Evolutionary conservation across 345 rosid genomes (phyloP).

Genomic region (Aegle marmelos): DNA sequence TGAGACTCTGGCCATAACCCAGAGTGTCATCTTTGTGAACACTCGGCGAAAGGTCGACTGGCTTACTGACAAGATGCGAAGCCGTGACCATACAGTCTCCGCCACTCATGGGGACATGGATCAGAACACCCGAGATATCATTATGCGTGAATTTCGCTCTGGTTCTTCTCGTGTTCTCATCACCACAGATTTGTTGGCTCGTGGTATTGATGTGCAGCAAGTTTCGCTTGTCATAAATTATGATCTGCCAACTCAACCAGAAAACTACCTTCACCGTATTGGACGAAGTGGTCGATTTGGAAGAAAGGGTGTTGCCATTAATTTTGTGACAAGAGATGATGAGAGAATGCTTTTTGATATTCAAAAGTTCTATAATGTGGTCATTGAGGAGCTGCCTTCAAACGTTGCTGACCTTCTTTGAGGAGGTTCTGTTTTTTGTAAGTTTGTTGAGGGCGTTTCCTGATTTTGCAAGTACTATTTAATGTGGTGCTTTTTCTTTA

Average conservation of each 20-base stretch:
- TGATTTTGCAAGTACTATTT: conserved; percentile 31
- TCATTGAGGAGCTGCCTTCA: conserved; percentile 57
- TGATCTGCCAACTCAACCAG: conserved; percentile 87
- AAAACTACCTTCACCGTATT: conserved; percentile 82
- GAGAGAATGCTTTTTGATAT: conserved; percentile 70
- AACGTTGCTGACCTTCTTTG: conserved; percentile 70
- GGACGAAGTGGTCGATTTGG: conserved; percentile 89
- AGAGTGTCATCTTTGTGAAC: conserved; percentile 87
- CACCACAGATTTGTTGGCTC: conserved; percentile 79
- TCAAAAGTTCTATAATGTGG: conserved; percentile 67
- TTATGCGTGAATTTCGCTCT: conserved; percentile 82
- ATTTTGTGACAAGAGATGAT: conserved; percentile 62
- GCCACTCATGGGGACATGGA: conserved; percentile 97
- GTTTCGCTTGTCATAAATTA: conserved; percentile 85
- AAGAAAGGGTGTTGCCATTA: conserved; percentile 84
- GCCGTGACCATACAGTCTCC: conserved; percentile 87
- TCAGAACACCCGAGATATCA: conserved; percentile 83
- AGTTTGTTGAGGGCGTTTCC: conserved; percentile 26
- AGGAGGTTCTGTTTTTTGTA: conserved; percentile 26
- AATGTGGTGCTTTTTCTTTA: conserved; percentile 5
- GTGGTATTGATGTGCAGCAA: conserved; percentile 92
- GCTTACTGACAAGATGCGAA: conserved; percentile 78
- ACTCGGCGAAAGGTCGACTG: conserved; percentile 92
- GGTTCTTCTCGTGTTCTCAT: conserved; percentile 88
- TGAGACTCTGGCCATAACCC: conserved; percentile 83